Conservation (phyloP, 768 basidiomycete species). For the Suillus placidus region DNA sequence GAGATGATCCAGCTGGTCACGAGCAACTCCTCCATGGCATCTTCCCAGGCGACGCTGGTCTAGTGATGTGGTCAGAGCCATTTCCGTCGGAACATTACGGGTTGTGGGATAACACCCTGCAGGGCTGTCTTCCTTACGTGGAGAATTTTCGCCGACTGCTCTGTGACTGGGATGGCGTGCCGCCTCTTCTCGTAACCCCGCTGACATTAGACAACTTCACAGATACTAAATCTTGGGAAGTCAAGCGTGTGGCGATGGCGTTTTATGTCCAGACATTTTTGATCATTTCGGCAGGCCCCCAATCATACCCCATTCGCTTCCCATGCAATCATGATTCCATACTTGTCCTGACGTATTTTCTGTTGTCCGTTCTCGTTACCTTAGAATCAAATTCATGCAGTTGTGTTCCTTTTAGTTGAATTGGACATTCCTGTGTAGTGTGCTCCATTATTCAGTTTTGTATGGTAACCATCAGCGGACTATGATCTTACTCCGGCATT, state of each 20-base stretch:
- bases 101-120: not conserved
- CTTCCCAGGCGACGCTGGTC: slow-evolving; percentile 10
- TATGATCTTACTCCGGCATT: not conserved
- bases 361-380: not conserved
- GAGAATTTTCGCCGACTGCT: slow-evolving; percentile 6
- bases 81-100: not conserved
- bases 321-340: slow-evolving; percentile 3
- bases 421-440: too few species aligned
- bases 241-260: not conserved
- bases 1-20: not conserved
- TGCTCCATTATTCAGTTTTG: not conserved
- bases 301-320: not conserved
- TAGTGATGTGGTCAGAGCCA: slow-evolving; percentile 8
- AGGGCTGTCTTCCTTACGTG: slow-evolving; percentile 1
- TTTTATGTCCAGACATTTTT: slow-evolving; percentile 12
- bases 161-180: slow-evolving; percentile 1
- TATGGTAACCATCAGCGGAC: not conserved
- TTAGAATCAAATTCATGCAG: not conserved
- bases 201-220: not conserved
- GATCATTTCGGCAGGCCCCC: slow-evolving; percentile 7
- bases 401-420: not conserved
- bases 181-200: not conserved
- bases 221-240: not conserved
- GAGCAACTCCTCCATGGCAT: slow-evolving; percentile 3
- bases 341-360: not conserved